These are phyloP conservation scores for Oryza meridionalis DNA, from an alignment of 176 grass and related monocot species.

Conservation along the genomic window DNA sequence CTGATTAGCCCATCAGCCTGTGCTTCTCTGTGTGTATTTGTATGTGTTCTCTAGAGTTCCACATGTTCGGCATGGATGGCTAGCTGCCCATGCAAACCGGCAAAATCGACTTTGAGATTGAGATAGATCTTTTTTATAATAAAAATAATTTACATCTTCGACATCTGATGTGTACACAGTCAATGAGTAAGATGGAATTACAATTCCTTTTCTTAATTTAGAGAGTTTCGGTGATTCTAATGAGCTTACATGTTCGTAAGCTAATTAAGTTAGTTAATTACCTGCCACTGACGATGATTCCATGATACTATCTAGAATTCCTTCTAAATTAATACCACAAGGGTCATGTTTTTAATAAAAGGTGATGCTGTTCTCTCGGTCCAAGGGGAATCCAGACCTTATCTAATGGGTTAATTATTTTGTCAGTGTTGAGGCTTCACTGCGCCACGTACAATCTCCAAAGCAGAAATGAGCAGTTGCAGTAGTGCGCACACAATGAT, in stretches of 20 bases:
- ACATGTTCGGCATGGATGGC: neutral
- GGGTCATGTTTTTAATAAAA: neutral
- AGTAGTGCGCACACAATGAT: constrained; percentile 16
- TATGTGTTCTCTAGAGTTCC: neutral
- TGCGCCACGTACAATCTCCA: neutral
- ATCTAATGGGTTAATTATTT: neutral
- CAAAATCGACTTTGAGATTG: neutral
- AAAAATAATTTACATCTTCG: too few species aligned
- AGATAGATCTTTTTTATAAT: too few species aligned
- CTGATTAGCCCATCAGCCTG: neutral
- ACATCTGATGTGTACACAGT: too few species aligned
- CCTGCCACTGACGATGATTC: neutral
- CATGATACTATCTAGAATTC: neutral
- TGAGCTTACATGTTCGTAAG: neutral
- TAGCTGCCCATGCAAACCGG: neutral
- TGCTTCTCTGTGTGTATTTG: neutral
- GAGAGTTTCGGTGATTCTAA: neutral
- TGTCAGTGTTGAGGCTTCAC: neutral
- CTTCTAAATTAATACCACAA: neutral
- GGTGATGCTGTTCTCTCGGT: constrained; percentile 13
- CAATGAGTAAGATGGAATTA: neutral
- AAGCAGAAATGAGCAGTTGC: constrained; percentile 13
- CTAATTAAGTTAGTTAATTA: neutral
- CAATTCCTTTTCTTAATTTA: neutral
- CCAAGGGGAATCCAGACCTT: neutral